Percentiles rank a stretch among this genome's conserved stretches.
These are phyloP conservation scores for Solanum arcanum DNA, from an alignment of 257 asterid genomes.

Conservation along the genomic window DNA sequence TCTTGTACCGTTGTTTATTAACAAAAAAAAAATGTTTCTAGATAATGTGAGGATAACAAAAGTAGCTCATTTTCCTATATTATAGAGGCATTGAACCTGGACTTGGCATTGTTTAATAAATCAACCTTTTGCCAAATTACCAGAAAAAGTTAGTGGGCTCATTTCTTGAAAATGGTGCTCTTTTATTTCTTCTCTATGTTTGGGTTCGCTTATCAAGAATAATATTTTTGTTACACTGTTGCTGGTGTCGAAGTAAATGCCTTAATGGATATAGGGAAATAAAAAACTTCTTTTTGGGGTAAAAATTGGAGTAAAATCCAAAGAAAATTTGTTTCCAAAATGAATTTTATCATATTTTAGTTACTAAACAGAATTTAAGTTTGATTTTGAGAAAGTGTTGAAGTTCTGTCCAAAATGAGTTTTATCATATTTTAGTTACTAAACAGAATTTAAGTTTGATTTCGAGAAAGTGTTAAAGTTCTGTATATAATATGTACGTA, in stretches of 20 bases:
- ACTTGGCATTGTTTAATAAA: slow-evolving; percentile 7
- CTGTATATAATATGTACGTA: not conserved
- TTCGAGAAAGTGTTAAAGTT: not conserved
- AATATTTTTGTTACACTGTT: not conserved
- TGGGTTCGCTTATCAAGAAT: not conserved
- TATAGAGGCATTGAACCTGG: slow-evolving; percentile 27
- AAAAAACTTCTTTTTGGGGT: not conserved
- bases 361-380: not conserved
- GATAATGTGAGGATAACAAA: not conserved
- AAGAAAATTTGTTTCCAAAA: not conserved
- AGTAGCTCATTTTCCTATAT: not conserved
- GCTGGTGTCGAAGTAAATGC: not conserved
- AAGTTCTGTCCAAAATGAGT: not conserved
- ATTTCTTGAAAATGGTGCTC: not conserved
- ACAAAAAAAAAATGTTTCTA: not conserved
- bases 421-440: not conserved
- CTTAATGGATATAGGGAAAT: no score
- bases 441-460: not conserved
- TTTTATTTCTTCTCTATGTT: not conserved
- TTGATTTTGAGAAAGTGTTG: not conserved
- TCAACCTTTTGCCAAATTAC: slow-evolving; percentile 3
- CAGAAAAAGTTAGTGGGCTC: slow-evolving; percentile 8
- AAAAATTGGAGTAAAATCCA: not conserved
- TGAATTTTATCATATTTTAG: not conserved
- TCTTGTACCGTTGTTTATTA: not conserved